A percentile compares a stretch with the other conserved stretches of the same genome.
Evolutionary conservation across 495 filamentous ascomycete genomes (phyloP).

Genomic region (Parachaetomium inaequale): DNA sequence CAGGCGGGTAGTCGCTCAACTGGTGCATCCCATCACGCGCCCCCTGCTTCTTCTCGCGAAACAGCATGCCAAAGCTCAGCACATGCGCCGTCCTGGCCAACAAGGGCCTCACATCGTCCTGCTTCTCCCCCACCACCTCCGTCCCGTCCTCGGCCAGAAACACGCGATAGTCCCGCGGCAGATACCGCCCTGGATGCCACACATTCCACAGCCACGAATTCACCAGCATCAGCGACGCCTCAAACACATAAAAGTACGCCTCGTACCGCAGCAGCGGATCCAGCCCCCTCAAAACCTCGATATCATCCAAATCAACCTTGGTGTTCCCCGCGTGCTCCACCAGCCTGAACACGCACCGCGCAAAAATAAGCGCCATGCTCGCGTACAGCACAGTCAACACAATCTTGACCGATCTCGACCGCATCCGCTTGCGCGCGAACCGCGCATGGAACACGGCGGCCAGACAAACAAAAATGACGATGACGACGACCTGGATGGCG

Average conservation of each 20-base stretch:
- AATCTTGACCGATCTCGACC: slow-evolving; percentile 11
- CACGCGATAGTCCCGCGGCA: slow-evolving; percentile 26
- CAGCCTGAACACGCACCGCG: slow-evolving; percentile 33
- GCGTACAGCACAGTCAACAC: slow-evolving; percentile 29
- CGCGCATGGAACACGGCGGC: slow-evolving; percentile 35
- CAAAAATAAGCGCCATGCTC: slow-evolving; percentile 34
- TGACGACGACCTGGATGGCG: slow-evolving; percentile 31
- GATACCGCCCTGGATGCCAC: slow-evolving; percentile 32
- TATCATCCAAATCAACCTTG: slow-evolving; percentile 15
- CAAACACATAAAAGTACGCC: slow-evolving; percentile 36
- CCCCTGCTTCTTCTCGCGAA: slow-evolving; percentile 13
- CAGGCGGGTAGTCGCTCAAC: background rate
- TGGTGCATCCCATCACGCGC: background rate
- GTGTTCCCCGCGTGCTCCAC: slow-evolving; percentile 35
- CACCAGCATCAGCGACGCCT: slow-evolving; percentile 34
- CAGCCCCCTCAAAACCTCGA: slow-evolving; percentile 23
- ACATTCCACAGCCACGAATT: slow-evolving; percentile 37
- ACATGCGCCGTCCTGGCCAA: slow-evolving; percentile 24
- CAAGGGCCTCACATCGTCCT: slow-evolving; percentile 24
- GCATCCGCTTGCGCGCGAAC: slow-evolving; percentile 19
- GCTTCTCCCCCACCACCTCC: slow-evolving; percentile 22
- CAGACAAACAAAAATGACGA: slow-evolving; percentile 27
- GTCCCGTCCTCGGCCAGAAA: slow-evolving; percentile 31
- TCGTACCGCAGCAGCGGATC: slow-evolving; percentile 35
- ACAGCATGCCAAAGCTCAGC: slow-evolving; percentile 31